These are phyloP conservation scores for Neurospora sp. DNA, from an alignment of 495 filamentous ascomycete genomes.

Conservation along the genomic window DNA sequence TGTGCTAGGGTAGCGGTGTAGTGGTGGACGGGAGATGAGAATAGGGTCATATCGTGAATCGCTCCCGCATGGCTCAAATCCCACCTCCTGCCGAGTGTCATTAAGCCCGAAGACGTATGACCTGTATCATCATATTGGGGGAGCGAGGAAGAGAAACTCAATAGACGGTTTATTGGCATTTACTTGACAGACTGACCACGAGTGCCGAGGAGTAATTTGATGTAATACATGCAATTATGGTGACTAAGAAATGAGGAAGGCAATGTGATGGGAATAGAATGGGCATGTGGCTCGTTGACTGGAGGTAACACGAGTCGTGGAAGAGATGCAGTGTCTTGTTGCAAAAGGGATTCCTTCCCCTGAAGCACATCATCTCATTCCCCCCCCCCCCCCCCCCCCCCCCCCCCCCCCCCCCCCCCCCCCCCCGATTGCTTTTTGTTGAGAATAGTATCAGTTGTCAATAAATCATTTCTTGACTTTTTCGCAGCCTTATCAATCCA, in stretches of 20 bases:
- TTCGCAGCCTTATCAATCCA: not conserved
- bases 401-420: too few species aligned
- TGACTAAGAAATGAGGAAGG: not conserved
- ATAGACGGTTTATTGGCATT: slow-evolving; percentile 9
- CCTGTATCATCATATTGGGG: slow-evolving; percentile 19
- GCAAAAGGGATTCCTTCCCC: not conserved
- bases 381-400: too few species aligned
- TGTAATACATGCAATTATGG: not conserved
- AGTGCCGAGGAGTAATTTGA: not conserved
- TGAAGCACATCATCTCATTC: not conserved
- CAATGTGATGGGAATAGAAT: not conserved
- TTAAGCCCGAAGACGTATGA: slow-evolving; percentile 2
- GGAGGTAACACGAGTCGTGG: not conserved
- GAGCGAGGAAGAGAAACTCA: slow-evolving; percentile 3
- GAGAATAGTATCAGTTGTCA: not conserved
- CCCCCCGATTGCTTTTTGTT: too few species aligned
- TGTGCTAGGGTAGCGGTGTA: not conserved
- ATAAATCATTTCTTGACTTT: not conserved
- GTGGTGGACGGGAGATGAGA: not conserved
- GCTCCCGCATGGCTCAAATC: not conserved
- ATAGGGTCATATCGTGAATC: not conserved
- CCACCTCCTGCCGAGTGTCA: not conserved
- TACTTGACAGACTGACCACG: not conserved
- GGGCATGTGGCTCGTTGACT: not conserved
- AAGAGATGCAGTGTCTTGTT: not conserved